Evolutionary conservation across 2,329 filamentous ascomycete species (phyloP).

Genomic region (Phialophora verrucosa): DNA sequence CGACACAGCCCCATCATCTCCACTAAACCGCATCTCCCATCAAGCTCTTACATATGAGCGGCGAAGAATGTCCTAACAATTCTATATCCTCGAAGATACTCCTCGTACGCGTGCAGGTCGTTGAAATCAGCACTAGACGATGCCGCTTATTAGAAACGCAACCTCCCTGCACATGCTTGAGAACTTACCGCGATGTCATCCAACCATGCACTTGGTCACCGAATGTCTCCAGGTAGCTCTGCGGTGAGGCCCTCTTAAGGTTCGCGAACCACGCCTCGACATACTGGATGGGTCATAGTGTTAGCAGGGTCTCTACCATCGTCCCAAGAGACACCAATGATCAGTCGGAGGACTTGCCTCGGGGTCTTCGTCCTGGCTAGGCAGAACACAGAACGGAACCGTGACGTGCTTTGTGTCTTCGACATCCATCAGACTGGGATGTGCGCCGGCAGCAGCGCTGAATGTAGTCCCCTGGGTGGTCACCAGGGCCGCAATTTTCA

Average conservation of each 20-base stretch:
- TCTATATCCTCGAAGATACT: constrained; percentile 34
- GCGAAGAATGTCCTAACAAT: constrained; percentile 27
- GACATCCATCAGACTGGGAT: constrained; percentile 61
- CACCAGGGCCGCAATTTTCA: constrained; percentile 49
- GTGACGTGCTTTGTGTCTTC: constrained; percentile 57
- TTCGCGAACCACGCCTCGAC: constrained; percentile 39
- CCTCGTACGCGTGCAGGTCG: constrained; percentile 23
- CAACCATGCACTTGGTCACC: constrained; percentile 43
- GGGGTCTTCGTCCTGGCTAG: constrained; percentile 57
- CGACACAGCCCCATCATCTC: not conserved
- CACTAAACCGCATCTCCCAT: not conserved
- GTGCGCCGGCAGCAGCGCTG: constrained; percentile 56
- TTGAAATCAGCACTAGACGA: constrained; percentile 29
- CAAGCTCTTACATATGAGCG: constrained; percentile 39
- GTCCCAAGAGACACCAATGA: not conserved
- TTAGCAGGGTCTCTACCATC: not conserved
- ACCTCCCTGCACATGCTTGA: not conserved
- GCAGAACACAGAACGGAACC: constrained; percentile 59
- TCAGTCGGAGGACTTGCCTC: constrained; percentile 43
- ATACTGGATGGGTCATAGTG: not conserved
- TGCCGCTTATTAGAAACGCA: not conserved
- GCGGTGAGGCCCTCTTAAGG: constrained; percentile 35
- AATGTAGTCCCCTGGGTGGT: constrained; percentile 55
- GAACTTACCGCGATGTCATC: constrained; percentile 40
- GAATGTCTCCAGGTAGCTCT: constrained; percentile 41